Conservation (phyloP, 495 filamentous ascomycete genomes). For the Penicillium flavigenum region DNA sequence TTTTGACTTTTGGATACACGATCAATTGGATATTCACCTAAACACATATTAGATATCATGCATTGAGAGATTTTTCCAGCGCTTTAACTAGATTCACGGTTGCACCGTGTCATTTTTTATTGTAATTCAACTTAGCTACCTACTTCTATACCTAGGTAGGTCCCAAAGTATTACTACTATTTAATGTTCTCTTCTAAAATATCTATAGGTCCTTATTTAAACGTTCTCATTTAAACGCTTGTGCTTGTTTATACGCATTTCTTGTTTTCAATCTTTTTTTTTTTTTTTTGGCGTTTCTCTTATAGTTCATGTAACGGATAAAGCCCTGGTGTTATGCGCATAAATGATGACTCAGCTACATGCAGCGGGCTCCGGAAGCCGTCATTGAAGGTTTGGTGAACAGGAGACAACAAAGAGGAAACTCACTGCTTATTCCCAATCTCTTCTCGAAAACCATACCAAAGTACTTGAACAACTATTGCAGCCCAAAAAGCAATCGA, state of each 20-base stretch:
- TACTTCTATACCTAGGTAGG: too few relatives aligned
- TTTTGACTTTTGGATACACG: conserved; percentile 5
- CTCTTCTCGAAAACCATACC: background rate
- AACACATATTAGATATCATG: conserved; percentile 3
- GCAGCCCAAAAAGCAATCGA: background rate
- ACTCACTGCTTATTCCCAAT: background rate
- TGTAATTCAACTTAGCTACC: too few relatives aligned
- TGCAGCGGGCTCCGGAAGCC: background rate
- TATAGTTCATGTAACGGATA: background rate
- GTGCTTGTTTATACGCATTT: too few relatives aligned
- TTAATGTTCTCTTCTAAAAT: too few relatives aligned
- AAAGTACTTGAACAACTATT: background rate
- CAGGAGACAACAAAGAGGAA: conserved; percentile 8
- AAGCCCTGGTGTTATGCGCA: background rate
- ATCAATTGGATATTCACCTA: background rate
- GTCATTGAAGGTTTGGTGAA: conserved; percentile 11
- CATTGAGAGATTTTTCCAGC: background rate
- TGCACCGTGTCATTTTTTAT: background rate
- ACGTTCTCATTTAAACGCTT: too few relatives aligned
- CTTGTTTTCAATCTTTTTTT: too few relatives aligned
- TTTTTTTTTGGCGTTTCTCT: too few relatives aligned
- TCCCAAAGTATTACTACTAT: too few relatives aligned
- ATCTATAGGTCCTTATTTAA: too few relatives aligned
- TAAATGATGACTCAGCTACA: conserved; percentile 9
- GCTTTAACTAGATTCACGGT: background rate